Evolutionary conservation across 2,329 filamentous ascomycete genomes (phyloP), one percentile per base, ranked within the genome.

Genomic region (Leptographium flavum): DNA sequence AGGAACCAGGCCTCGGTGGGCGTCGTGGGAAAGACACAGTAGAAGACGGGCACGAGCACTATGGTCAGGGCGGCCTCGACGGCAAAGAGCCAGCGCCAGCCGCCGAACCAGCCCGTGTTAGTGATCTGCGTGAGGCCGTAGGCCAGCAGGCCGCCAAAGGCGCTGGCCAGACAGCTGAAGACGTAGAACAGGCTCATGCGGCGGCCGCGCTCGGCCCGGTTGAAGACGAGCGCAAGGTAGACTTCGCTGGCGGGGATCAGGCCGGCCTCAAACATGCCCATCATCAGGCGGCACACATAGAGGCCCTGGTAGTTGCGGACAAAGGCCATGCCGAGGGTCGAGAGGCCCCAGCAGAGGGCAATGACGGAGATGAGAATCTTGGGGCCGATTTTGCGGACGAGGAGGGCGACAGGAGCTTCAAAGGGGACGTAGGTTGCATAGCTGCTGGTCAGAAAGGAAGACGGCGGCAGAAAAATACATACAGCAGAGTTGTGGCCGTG

Each of bases 91-190:
- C 61, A 64, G 39, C 56, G 54, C 63, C 65, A 69, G 7, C 57
- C 58, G 5, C 51, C 49, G 36, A 66, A 55, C 59, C 60, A 14
- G 6, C 58, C 57, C 19, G 47, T 49, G 7, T 55, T 57, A 8
- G 59, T 54, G 28, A 59, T 59, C 33, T 59, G 57, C 9, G 64
- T 63, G 21, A 65, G 60, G 6, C 58, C 65, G 21, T 58, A 62
- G 4, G 63, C 64, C 10, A 68, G 60, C n/a, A 68, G 54, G n/a
- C 65, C 64, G 4, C 62, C 62, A 45, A 67, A 66, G 7, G 62
- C 60, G 25, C 59, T 61, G 30, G 65, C 60, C 13, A 67, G 51
- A 17, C 62, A 60, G 45, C 63, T 64, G 25, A 61, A 61, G 4
- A 59, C 58, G 39, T 65, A 68, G 28, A 68, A 55, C 32, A 67